Evolutionary conservation across 2,329 filamentous ascomycete genomes (phyloP).

Genomic region (Lanzia echinophila): DNA sequence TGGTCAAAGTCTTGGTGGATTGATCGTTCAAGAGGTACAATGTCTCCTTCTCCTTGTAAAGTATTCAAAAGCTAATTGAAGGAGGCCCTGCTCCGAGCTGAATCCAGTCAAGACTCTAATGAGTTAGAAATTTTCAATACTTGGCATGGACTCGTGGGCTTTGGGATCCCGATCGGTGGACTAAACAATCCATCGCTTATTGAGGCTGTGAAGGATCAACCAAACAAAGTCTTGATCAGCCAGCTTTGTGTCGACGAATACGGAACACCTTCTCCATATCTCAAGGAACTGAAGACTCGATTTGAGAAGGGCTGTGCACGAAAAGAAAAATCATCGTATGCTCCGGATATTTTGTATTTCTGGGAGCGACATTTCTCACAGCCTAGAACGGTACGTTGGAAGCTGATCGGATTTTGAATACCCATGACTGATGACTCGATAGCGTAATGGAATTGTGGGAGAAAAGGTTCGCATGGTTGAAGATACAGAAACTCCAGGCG

Average conservation of each 20-base stretch:
- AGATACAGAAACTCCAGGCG: conserved; percentile 1
- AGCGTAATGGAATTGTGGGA: not conserved
- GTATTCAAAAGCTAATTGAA: not conserved
- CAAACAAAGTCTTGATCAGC: conserved; percentile 2
- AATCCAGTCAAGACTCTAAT: not conserved
- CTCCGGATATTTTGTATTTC: conserved; percentile 6
- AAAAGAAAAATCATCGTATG: not conserved
- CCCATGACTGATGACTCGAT: not conserved
- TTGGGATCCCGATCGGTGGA: conserved; percentile 6
- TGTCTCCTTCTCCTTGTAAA: not conserved
- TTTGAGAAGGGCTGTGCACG: not conserved
- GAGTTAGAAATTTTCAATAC: not conserved
- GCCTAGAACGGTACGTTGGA: not conserved
- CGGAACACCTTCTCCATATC: not conserved
- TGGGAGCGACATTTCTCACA: conserved; percentile 3
- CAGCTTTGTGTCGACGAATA: conserved; percentile 1
- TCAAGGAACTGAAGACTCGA: not conserved
- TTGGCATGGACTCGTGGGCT: conserved; percentile 7
- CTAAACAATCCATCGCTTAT: conserved; percentile 1
- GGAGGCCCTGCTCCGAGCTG: not conserved
- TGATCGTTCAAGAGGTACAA: conserved; percentile 2
- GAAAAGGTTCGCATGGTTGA: not conserved
- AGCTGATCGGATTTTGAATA: too few relatives aligned
- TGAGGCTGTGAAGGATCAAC: conserved; percentile 4
- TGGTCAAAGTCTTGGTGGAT: conserved; percentile 6